These are phyloP conservation scores for Carpinus fangiana DNA, from an alignment of 306 rosid species.

Conservation along the genomic window DNA sequence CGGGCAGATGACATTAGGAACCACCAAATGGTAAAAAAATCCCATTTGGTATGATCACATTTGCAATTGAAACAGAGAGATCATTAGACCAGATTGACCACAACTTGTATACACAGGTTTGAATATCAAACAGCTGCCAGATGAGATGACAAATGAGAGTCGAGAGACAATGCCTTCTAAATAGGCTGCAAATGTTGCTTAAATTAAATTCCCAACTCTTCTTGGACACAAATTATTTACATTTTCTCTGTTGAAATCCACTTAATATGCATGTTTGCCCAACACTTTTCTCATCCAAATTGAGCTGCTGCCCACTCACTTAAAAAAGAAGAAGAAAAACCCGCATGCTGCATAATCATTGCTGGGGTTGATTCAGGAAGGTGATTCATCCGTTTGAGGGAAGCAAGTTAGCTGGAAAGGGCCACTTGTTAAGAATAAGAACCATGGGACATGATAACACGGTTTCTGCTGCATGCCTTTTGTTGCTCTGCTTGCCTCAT, in stretches of 20 bases:
- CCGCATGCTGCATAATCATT: neutral
- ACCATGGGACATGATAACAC: neutral
- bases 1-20: neutral
- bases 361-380: neutral
- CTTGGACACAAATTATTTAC: too few relatives aligned
- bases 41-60: neutral
- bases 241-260: too few relatives aligned
- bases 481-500: neutral
- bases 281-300: neutral
- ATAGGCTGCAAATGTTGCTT: too few relatives aligned
- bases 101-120: neutral
- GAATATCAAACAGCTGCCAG: neutral
- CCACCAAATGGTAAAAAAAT: too few relatives aligned
- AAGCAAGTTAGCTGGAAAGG: constrained; percentile 43
- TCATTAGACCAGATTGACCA: too few relatives aligned
- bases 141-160: too few relatives aligned
- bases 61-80: neutral
- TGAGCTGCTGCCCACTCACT: neutral
- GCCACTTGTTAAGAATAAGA: neutral
- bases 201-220: too few relatives aligned
- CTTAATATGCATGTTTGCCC: too few relatives aligned
- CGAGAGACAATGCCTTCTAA: neutral
- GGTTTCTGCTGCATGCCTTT: neutral
- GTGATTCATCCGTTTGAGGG: constrained; percentile 25
- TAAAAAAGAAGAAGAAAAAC: neutral